Evolutionary conservation across 1,284 basidiomycete genomes (phyloP).

Genomic region (Cutaneotrichosporon arboriforme): DNA sequence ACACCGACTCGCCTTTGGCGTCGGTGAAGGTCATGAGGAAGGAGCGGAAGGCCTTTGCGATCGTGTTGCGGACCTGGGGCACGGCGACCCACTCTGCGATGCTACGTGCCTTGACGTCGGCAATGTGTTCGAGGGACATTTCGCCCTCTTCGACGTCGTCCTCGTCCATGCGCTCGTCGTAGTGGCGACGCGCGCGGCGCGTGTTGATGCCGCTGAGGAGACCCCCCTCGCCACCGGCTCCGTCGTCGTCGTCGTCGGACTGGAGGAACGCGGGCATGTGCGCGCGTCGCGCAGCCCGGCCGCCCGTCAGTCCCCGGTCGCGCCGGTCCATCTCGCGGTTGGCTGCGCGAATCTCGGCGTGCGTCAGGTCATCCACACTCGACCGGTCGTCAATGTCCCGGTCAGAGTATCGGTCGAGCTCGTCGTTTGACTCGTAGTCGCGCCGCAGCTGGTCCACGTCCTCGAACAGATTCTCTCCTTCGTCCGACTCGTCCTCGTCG

Average conservation of each 20-base stretch:
- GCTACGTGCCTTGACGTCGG: slow-evolving; percentile 94
- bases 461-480: slow-evolving; percentile 87
- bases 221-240: slow-evolving; percentile 55
- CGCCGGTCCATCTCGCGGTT: slow-evolving; percentile 84
- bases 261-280: slow-evolving; percentile 79
- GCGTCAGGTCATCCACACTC: slow-evolving; percentile 66
- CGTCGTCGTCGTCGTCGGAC: slow-evolving; percentile 63
- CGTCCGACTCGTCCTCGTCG: slow-evolving; percentile 59
- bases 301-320: slow-evolving; percentile 69
- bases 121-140: slow-evolving; percentile 88
- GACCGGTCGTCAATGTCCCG: slow-evolving; percentile 80
- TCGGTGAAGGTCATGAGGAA: slow-evolving; percentile 96
- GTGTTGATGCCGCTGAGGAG: slow-evolving; percentile 62
- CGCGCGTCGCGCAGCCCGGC: slow-evolving; percentile 65
- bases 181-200: slow-evolving; percentile 70
- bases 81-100: slow-evolving; percentile 96
- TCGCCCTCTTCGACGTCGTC: slow-evolving; percentile 73
- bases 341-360: slow-evolving; percentile 70
- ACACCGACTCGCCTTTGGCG: slow-evolving; percentile 83
- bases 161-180: slow-evolving; percentile 76
- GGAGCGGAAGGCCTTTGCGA: slow-evolving; percentile 86
- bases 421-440: slow-evolving; percentile 78
- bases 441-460: slow-evolving; percentile 66
- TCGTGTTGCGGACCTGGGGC: slow-evolving; percentile 81
- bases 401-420: slow-evolving; percentile 82